Evolutionary conservation across 495 filamentous ascomycete genomes (phyloP), one percentile per base, ranked within the genome.

Genomic region (Talaromyces liani): DNA sequence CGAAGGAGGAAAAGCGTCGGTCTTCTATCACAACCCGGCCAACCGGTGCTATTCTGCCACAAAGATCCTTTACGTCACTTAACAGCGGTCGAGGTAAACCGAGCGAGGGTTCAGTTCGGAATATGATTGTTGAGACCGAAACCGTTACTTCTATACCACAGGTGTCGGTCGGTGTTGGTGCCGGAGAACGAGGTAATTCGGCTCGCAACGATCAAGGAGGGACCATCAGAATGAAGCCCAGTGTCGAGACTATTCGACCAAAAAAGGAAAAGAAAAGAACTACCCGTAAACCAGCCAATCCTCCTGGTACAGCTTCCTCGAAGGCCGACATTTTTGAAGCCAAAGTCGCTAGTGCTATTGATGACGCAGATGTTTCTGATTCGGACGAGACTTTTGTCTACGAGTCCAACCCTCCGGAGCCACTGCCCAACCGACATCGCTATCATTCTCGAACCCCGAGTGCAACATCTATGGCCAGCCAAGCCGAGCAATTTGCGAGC

Each of bases 301-400:
- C 76, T 24, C 63, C 73, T 0, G 71, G 69, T 34, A 68, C 71
- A 85, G 91, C 90, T 54, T 96, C 95, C 25, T 96, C 92, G 66
- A 98, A 97, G 80, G 93, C 95, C 66, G 94, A 98, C 75, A 91
- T 98, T 55, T 98, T 98, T 73, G 94, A 97, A 77, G 90, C 91
- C 61, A 96, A 94, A 76, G 89, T 98, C 39, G 95, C 94, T 39
- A 97, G 87, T 71, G 93, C 93, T 4, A 91, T 98, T 53, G 92
- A 97, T 73, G 85, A 89, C 68, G 91, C 91, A 45, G 89, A 97
- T 73, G 94, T 93, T 7, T 96, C 93, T 16, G 94, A 96, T 70
- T 98, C 95, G 2, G 94, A 97, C 66, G 95, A 97, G 74, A 98
- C 95, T 0, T 98, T 98, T 73, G 93, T 98, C 3, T 98, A 98